A percentile compares a stretch with the other conserved stretches of the same genome.
phyloP scores from a whole-genome alignment of 2,329 filamentous ascomycete species.

The Colletotrichum karsti region DNA sequence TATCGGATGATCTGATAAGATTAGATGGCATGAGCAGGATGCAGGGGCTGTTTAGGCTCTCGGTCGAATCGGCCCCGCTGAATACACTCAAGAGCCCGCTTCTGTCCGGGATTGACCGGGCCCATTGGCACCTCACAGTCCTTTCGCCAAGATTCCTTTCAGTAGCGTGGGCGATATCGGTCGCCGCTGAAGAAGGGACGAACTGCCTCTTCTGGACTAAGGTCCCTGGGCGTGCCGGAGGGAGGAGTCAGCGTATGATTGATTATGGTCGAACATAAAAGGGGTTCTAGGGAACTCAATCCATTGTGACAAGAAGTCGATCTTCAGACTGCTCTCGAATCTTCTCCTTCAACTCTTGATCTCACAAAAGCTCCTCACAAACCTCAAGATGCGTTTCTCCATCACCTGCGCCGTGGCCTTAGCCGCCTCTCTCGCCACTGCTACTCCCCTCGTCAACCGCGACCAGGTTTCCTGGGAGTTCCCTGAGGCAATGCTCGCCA shows the following conservation, averaged over 20 bases:
- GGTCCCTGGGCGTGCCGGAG: neutral
- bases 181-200: neutral
- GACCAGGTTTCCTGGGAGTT: constrained; percentile 35
- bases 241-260: neutral
- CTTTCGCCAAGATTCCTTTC: constrained; percentile 12
- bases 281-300: neutral
- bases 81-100: constrained; percentile 9
- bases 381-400: constrained; percentile 39
- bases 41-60: neutral
- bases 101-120: neutral
- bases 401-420: constrained; percentile 34
- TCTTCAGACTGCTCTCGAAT: no score
- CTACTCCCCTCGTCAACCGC: constrained; percentile 22
- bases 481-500: constrained; percentile 42
- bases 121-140: neutral
- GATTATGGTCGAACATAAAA: neutral
- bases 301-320: no score
- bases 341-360: no score
- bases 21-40: neutral
- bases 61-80: constrained; percentile 3
- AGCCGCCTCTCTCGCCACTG: constrained; percentile 36
- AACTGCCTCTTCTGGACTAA: neutral
- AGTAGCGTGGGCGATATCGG: constrained; percentile 22
- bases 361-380: neutral
- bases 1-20: constrained; percentile 37